phyloP scores from a whole-genome alignment of 179 eudicot genomes.

The Patellifolia procumbens region DNA sequence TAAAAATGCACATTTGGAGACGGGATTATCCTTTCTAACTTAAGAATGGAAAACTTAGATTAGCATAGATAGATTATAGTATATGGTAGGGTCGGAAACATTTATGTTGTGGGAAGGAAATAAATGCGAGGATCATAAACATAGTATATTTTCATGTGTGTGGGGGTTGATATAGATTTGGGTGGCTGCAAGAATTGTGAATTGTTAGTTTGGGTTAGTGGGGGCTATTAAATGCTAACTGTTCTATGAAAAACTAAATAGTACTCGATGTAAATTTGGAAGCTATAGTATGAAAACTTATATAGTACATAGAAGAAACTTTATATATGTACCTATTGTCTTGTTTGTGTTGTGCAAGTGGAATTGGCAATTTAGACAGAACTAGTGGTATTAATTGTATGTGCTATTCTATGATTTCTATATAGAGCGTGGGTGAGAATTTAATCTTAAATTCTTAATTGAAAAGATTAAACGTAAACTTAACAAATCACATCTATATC shows the following conservation, averaged over 20 bases:
- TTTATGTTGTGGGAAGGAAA: constrained; percentile 18
- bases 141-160: constrained; percentile 23
- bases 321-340: neutral
- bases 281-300: neutral
- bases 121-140: constrained; percentile 30
- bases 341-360: too few species aligned
- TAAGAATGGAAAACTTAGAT: neutral
- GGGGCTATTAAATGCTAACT: constrained; percentile 26
- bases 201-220: constrained; percentile 19
- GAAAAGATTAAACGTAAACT: neutral
- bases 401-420: neutral
- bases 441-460: too few species aligned
- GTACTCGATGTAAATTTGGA: neutral
- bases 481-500: neutral
- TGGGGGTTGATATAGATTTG: constrained; percentile 34
- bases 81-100: constrained; percentile 22
- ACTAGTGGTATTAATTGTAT: neutral
- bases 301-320: neutral
- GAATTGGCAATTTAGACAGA: too few species aligned
- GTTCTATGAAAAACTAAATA: neutral
- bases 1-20: neutral
- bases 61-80: constrained; percentile 1
- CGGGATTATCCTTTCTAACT: neutral
- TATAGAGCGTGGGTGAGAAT: too few species aligned
- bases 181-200: constrained; percentile 22